These are phyloP conservation scores for Epichloe sylvatica DNA, from an alignment of 2,329 filamentous ascomycete genomes.

Conservation along the genomic window DNA sequence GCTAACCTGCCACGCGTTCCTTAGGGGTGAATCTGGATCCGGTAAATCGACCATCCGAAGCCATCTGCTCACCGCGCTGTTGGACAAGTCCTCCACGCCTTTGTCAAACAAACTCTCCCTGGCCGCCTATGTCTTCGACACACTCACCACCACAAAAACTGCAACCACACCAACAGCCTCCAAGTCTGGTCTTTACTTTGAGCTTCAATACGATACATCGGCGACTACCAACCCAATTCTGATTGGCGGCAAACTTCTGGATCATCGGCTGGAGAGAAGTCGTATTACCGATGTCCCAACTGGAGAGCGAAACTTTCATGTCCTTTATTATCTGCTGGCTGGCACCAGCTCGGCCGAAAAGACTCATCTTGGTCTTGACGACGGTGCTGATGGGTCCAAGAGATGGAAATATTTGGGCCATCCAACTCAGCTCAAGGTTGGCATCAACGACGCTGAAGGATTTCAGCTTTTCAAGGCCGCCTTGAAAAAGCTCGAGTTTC, in stretches of 20 bases:
- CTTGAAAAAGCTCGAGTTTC: slow-evolving; percentile 84
- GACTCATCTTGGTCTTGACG: slow-evolving; percentile 57
- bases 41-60: slow-evolving; percentile 92
- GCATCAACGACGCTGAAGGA: slow-evolving; percentile 88
- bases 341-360: slow-evolving; percentile 88
- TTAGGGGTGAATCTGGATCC: slow-evolving; percentile 83
- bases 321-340: slow-evolving; percentile 86
- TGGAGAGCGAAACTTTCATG: slow-evolving; percentile 90
- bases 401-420: slow-evolving; percentile 95
- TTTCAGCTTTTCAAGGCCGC: slow-evolving; percentile 98
- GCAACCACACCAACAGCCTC: slow-evolving; percentile 90
- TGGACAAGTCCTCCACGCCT: slow-evolving; percentile 83
- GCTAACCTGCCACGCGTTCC: slow-evolving; percentile 7
- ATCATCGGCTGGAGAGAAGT: slow-evolving; percentile 85
- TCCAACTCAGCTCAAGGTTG: slow-evolving; percentile 90
- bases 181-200: slow-evolving; percentile 88
- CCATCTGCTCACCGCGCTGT: slow-evolving; percentile 71
- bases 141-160: slow-evolving; percentile 92
- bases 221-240: slow-evolving; percentile 72
- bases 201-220: slow-evolving; percentile 89
- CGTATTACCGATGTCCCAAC: slow-evolving; percentile 85
- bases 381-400: slow-evolving; percentile 42
- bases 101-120: slow-evolving; percentile 86
- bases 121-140: slow-evolving; percentile 90
- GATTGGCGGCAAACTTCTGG: slow-evolving; percentile 85